Percentiles rank a stretch among this genome's conserved stretches.
phyloP scores from a whole-genome alignment of 2,329 filamentous ascomycete species.

The Ceratocystis colombiana region DNA sequence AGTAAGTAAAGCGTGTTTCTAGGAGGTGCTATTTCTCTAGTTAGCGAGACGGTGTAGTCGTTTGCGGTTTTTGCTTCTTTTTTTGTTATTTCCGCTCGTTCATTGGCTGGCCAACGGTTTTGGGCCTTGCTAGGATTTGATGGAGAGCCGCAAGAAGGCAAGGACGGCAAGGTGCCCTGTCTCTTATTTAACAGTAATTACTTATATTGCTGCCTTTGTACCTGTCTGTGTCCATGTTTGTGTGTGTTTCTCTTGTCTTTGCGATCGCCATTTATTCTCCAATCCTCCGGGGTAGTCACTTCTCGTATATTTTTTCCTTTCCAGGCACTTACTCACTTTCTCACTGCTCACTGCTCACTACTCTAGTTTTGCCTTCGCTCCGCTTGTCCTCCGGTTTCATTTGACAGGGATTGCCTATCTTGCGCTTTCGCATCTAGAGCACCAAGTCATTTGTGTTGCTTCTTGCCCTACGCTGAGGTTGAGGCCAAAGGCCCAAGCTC shows the following conservation, averaged over 20 bases:
- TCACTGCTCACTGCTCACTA: not conserved
- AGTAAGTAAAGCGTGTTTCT: not conserved
- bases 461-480: not conserved
- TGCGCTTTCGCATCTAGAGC: not conserved
- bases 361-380: not conserved
- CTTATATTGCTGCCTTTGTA: not conserved
- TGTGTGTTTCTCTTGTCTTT: not conserved
- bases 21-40: not conserved
- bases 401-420: conserved; percentile 2
- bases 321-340: not conserved
- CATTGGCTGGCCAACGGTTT: conserved; percentile 3
- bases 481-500: conserved; percentile 11
- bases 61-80: not conserved
- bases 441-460: not conserved
- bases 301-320: not conserved
- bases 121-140: not conserved
- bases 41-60: not conserved
- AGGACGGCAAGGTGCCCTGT: not conserved
- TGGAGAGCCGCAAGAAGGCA: conserved; percentile 3
- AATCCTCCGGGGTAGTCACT: not conserved
- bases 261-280: not conserved
- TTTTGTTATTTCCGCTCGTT: not conserved
- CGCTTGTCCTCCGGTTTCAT: not conserved
- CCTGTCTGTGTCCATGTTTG: not conserved
- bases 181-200: not conserved